Base-by-base conservation (phyloP, 495 filamentous ascomycete species). In the Annulohypoxylon maeteangense region DNA sequence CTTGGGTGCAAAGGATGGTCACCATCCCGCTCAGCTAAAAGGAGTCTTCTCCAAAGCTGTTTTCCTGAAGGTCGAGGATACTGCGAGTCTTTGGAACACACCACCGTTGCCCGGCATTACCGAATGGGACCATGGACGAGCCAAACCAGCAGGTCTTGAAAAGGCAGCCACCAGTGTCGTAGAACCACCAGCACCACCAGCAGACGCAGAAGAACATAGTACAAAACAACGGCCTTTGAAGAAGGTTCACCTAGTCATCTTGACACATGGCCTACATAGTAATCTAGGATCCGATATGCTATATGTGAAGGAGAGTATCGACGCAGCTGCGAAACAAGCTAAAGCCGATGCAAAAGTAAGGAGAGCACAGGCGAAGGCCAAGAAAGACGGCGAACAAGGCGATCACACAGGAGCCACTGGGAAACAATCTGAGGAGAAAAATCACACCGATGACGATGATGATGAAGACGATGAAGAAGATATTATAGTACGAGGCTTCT, bases 241-340 rank as follows among this genome's bases (percentile, higher is more conserved):
- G 81, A 93, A 89, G 71, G 82, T 98, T 0, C 95, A 99, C 75
- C 82, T 99, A 63, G 95, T 99, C 7, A 85, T 99, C 7, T 76
- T 99, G 59, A 98, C 95, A 0, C 95, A 99, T 83, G 95, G 95
- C 0, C 79, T 99, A 67, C 95, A 98, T 78, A 96, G 94, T 80
- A 99, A 99, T 80, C 85, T 97, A n/a, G 93, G 96, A 1, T 89
- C 93, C 42, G 95, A 99, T 81, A 97, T 99, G 96, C 83, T 99
- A 27, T 99, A 92, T 77, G 78, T 99, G 72, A 99, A 99, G 75
- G 95, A 99, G 78, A 94, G 93, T 72, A 98, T 99, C 58, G 96
- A 99, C 78, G 88, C 90, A 32, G 89, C 92, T 25, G 89, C 89
- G 1, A 90, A 83, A 67, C 88, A 92, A 74, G 88, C 90, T 16